phyloP scores from a whole-genome alignment of 495 filamentous ascomycete genomes.

The Pyrenopolyporus hunteri region DNA sequence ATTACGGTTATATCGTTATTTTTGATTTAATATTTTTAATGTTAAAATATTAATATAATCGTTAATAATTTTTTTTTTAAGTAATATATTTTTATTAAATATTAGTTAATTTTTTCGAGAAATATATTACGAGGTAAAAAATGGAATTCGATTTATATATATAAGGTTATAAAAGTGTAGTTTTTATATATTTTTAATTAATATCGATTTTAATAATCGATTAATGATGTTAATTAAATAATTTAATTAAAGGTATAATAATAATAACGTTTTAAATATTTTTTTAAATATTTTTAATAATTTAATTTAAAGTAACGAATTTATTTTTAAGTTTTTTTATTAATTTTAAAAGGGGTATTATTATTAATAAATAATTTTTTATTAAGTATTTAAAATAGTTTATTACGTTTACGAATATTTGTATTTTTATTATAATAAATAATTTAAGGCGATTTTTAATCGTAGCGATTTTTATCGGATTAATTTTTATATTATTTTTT shows the following conservation, averaged over 20 bases:
- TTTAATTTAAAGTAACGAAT: too few species aligned
- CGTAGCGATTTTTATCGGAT: too few species aligned
- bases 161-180: background rate
- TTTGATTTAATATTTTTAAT: conserved; percentile 3
- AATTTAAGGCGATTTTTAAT: too few species aligned
- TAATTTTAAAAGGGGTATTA: background rate
- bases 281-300: background rate
- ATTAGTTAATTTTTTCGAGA: background rate
- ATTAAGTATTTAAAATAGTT: background rate
- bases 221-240: background rate
- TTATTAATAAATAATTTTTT: background rate
- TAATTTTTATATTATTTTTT: background rate
- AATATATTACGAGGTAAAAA: background rate
- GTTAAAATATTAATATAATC: background rate
- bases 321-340: background rate
- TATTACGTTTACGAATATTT: too few species aligned
- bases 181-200: background rate
- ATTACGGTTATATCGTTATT: background rate
- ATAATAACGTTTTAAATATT: background rate
- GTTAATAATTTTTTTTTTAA: background rate
- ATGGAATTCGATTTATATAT: background rate
- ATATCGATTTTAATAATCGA: background rate
- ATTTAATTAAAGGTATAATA: background rate
- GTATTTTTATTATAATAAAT: background rate
- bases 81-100: conserved; percentile 7